Conservation (phyloP, 2,329 filamentous ascomycete genomes). For the Amphichorda felina region DNA sequence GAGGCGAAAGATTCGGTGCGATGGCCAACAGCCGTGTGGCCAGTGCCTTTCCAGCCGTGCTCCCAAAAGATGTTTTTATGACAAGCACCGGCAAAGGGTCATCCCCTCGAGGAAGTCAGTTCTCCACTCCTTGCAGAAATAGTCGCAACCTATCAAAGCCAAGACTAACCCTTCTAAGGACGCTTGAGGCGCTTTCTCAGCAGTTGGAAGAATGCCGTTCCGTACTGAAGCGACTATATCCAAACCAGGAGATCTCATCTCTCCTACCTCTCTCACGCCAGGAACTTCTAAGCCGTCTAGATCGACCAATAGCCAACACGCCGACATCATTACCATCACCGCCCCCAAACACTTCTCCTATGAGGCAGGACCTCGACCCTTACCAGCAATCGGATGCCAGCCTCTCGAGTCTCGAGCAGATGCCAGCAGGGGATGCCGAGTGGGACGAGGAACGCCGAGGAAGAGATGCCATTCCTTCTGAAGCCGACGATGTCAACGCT, state of each 20-base stretch:
- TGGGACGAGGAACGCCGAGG: slow-evolving; percentile 53
- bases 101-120: slow-evolving; percentile 68
- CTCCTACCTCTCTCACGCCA: slow-evolving; percentile 43
- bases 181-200: slow-evolving; percentile 51
- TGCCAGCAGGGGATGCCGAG: slow-evolving; percentile 51
- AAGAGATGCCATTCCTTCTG: slow-evolving; percentile 43
- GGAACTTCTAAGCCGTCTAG: slow-evolving; percentile 45
- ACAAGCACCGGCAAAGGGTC: slow-evolving; percentile 66
- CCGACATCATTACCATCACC: slow-evolving; percentile 36
- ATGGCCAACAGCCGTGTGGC: slow-evolving; percentile 70
- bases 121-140: slow-evolving; percentile 1
- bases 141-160: slow-evolving; percentile 4
- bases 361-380: slow-evolving; percentile 34
- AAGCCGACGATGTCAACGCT: slow-evolving; percentile 45
- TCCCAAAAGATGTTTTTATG: slow-evolving; percentile 68
- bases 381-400: slow-evolving; percentile 26
- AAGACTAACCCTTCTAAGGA: slow-evolving; percentile 24
- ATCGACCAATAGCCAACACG: slow-evolving; percentile 29
- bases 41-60: slow-evolving; percentile 75
- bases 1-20: slow-evolving; percentile 72
- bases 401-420: slow-evolving; percentile 49
- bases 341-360: slow-evolving; percentile 36
- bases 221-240: slow-evolving; percentile 51
- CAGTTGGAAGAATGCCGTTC: slow-evolving; percentile 53
- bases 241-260: slow-evolving; percentile 38